Base-by-base conservation (phyloP, 768 basidiomycete species). In the Tulasnella sp. region DNA sequence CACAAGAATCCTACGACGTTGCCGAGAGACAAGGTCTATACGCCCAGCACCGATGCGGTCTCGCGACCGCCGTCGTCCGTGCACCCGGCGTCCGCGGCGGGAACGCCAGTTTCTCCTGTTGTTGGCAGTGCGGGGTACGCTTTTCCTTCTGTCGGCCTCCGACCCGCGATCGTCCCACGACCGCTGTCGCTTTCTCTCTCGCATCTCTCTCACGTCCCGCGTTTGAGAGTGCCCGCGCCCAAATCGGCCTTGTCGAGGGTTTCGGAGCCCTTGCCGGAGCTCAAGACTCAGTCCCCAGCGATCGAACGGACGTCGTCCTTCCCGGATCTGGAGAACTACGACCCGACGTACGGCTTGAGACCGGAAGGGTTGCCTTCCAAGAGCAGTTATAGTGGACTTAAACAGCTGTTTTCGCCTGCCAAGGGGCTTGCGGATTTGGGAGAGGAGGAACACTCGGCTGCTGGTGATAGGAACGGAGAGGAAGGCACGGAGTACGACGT, bases 271-370 rank as follows among this genome's bases (percentile, higher is more conserved):
- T 18, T 26, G 32, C 67, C 55, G 26, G 46, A 69, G 42, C 40
- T 55, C 51, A 75, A 35, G 35, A 35, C 35, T 35, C 35, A 37
- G 18, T 15, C 77, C 13, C 29, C 29, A 42, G 35, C 78, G 10
- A 55, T 48, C 16, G 77, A 75, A 29, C 83, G 83, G 1, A 83
- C 84, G 15, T 81, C 82, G 0, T 84, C 86, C 13, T 88, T 90
- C 76, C 88, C 89, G 26, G 89, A 89, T 44, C 86, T 95, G 42
- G 96, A 98, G 84, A 91, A 93, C 79, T 98, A 93, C 83, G 97
- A 99, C 82, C 97, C 96, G 0, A 98, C 97, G 0, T 98, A 99
- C 82, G 97, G 97, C 20, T 86, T 99, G 16, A 91, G 97, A 35
- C 95, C 95, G 0, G 96, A 98, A 82, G 93, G 94, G 1, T 86